These are phyloP conservation scores for Pichia kudriavzevii DNA, from an alignment of 1,139 yeast species.

Conservation along the genomic window DNA sequence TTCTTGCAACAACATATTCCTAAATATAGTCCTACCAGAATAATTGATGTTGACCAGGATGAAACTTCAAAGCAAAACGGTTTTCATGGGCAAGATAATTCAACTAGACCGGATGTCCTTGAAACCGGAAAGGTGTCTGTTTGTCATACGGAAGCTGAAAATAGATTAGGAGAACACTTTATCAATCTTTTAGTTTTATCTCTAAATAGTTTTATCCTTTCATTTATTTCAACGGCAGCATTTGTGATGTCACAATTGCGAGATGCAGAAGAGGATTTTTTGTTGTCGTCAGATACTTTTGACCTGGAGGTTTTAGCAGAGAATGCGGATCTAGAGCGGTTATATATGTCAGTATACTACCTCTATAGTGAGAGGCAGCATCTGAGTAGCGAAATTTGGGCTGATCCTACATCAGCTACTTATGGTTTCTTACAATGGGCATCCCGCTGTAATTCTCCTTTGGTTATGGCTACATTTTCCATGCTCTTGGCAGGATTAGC, in stretches of 20 bases:
- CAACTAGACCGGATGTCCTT: conserved; percentile 13
- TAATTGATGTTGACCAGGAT: conserved; percentile 35
- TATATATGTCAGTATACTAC: conserved; percentile 70
- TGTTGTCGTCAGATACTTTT: conserved; percentile 44
- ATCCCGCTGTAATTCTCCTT: conserved; percentile 70
- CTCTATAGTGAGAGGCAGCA: conserved; percentile 58
- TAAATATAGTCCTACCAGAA: conserved; percentile 38
- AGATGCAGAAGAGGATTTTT: conserved; percentile 79
- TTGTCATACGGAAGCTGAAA: conserved; percentile 28
- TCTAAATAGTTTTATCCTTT: conserved; percentile 48
- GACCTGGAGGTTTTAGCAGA: conserved; percentile 52
- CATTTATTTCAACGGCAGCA: conserved; percentile 67
- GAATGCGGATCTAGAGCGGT: conserved; percentile 80
- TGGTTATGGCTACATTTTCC: conserved; percentile 78
- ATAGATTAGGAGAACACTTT: conserved; percentile 28
- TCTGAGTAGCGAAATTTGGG: conserved; percentile 62
- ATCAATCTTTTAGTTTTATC: conserved; percentile 25
- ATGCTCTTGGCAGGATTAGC: conserved; percentile 71
- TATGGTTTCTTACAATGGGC: conserved; percentile 88
- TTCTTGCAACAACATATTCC: conserved; percentile 63
- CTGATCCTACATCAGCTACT: conserved; percentile 51
- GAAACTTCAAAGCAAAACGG: conserved; percentile 25
- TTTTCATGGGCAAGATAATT: conserved; percentile 18
- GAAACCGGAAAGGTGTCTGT: conserved; percentile 23
- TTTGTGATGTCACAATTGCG: conserved; percentile 72